Base-by-base conservation (phyloP, 306 rosid species). In the Fagus crenata region DNA sequence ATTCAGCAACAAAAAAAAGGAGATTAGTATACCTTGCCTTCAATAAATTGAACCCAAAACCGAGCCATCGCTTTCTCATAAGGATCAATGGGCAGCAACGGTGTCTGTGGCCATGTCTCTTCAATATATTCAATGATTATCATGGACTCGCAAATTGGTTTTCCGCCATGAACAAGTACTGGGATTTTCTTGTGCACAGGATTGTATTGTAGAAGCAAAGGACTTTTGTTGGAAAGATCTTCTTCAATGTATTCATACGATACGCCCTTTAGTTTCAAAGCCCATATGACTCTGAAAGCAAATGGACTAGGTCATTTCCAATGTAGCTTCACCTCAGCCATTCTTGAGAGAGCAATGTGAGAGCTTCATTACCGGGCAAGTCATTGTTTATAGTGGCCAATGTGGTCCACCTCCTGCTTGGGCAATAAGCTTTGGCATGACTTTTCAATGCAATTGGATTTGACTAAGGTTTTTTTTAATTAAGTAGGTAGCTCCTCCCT, bases 71-170 rank as follows among this genome's bases (percentile, higher is more conserved):
- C 82, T 85, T 60, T 86, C 2, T 86, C 83, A 58, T 46, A 76
- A 36, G 90, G 78, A 53, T 88, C 78, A 58, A 3, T 17, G 3
- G 90, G 88, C 54, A 88, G 71, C 42, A 88, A 65, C 11, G 92
- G 76, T 4, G 54, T 71, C 0, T 86, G 76, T 37, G 89, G 83
- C 90, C 92, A 22, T 22, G 28, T 0, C 71, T 46, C 37, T 90
- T 84, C 89, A 33, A 90, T 80, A 56, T 88, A 90, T 71, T 88
- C 83, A 40, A 88, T 40, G 73, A 90, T 90, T 61, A 83, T 28
- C 85, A 72, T 77, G 28, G 28, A 22, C 28, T 90, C 90, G n/a
- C 87, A 81, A 2, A 87, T 33, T 1, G 91, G 83, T 83, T 84
- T 22, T 42, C 83, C 86, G 4, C 7, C 28, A 22, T 90, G 94